Base-by-base conservation (phyloP, 2,329 filamentous ascomycete genomes). In the Podosphaera fusca region DNA sequence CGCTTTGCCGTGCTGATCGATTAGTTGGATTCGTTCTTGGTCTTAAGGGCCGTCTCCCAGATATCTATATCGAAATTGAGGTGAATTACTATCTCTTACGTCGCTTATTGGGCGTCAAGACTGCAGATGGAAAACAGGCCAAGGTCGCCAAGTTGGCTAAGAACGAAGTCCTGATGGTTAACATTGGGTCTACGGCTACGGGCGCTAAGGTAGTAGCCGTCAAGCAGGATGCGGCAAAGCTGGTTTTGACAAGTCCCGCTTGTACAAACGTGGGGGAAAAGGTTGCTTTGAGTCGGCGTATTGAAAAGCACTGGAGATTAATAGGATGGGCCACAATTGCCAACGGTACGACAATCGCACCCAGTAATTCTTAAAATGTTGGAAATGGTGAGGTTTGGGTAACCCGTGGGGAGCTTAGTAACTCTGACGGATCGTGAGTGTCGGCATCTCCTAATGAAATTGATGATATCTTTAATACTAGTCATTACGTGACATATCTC, bases 161-260 rank as follows among this genome's bases (percentile, higher is more conserved):
- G 82, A 95, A 95, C 73, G 92, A 98, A 72, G 88, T 96, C 67
- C 84, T 98, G 72, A 96, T 98, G 92, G 92, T 98, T 63, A 98
- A 98, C 77, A 98, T 98, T 69, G 92, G 92, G 60, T 95, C 87
- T 42, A 96, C 90, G 8, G 94, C 92, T 52, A 95, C 90, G 12
- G 92, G 92, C 72, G 92, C 92, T 64, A 98, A 96, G 80, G 87
- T 98, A 56, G 80, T 92, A 59, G 90, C 87, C 66, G 94, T 96
- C 69, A 95, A 92, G 79, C 89, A 90, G 67, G 92, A 98, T 78
- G 90, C 89, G 58, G 92, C 92, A 58, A 95, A 95, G 76, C 78
- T 98, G 63, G 84, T 87, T 59, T 76, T 98, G 65, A 96, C 89
- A 60, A 90, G 82, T 69, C 89, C 89, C 50, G 92, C 92, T 58